Base-by-base conservation (phyloP, 2,329 filamentous ascomycete genomes). In the Aspergillus ruber region DNA sequence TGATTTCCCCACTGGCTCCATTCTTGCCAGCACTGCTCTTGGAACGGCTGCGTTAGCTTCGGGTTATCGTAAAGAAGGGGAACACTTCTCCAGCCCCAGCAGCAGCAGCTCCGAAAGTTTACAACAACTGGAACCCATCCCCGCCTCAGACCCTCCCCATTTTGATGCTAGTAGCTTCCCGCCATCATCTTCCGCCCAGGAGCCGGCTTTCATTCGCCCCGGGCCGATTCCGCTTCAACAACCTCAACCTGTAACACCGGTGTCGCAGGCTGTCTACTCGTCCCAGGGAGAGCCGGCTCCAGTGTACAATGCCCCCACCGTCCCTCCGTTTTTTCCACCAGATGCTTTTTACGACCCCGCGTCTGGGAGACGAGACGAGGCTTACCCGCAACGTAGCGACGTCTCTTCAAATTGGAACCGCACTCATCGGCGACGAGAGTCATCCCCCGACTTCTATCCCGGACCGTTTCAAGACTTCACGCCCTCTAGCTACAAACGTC, bases 191-290 rank as follows among this genome's bases (percentile, higher is more conserved):
- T 9, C 64, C 3, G 51, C 47, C 23, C 45, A 42, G 5, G 56
- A 66, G 45, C 60, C 66, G 21, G 56, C 63, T 17, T 47, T 65
- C 7, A 58, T 69, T 36, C 75, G 80, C 38, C 79, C 83, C 4
- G 80, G 73, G 5, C 75, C 81, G 0, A 77, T 89, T 27, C 82
- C 84, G 9, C 75, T 96, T n/a, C 86, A 93, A 63, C 88, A 95
- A 58, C 90, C 90, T 2, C 85, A 90, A 56, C 90, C 90, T 2
- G 79, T 88, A 49, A 76, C 79, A 2, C 88, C 87, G 0, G 82
- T 94, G 2, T 83, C 84, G 33, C 79, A 80, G 51, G 79, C 80
- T 15, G 77, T 90, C 1, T 87, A 88, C 57, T 77, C 69, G 17
- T 68, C 68, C 4, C 72, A 75, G 50, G 62, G 65, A 10, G 61